phyloP scores from a whole-genome alignment of 805 yeast genomes.

The Candida maltosa region DNA sequence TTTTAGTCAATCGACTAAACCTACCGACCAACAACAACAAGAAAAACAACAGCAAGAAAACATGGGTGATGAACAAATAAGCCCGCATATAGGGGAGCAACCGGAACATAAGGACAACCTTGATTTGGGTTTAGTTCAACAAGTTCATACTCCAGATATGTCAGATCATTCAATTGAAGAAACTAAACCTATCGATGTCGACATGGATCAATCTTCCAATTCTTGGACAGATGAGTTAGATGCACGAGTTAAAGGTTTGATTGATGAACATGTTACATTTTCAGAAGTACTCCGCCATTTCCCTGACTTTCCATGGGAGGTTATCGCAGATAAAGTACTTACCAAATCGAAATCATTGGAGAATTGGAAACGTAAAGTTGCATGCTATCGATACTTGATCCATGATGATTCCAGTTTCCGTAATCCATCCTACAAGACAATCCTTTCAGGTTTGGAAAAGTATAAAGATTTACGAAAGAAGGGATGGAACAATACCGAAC shows the following conservation, averaged over 20 bases:
- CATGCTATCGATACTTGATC: neutral
- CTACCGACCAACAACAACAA: too few species aligned
- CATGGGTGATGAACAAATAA: too few species aligned
- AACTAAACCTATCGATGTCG: neutral
- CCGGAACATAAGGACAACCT: too few species aligned
- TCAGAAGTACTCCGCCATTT: conserved; percentile 1
- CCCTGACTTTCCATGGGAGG: conserved; percentile 1
- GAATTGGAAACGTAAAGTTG: conserved; percentile 1
- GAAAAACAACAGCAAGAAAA: too few species aligned
- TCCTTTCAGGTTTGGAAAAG: too few species aligned
- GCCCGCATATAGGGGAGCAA: too few species aligned
- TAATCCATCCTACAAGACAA: too few species aligned
- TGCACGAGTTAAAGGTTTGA: neutral
- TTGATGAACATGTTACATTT: neutral
- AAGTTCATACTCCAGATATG: conserved; percentile 5
- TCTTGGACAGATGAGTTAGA: conserved; percentile 1
- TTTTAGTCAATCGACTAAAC: too few species aligned
- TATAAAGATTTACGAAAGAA: too few species aligned
- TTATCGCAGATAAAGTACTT: conserved; percentile 1
- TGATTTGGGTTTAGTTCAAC: too few species aligned
- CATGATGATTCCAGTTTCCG: too few species aligned
- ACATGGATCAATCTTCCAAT: conserved; percentile 2
- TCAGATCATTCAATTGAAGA: conserved; percentile 9
- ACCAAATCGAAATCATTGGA: neutral
- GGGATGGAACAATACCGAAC: too few species aligned